Evolutionary conservation across 306 rosid genomes (phyloP), one percentile per base, ranked within the genome.

Genomic region (Clitoria ternatea): DNA sequence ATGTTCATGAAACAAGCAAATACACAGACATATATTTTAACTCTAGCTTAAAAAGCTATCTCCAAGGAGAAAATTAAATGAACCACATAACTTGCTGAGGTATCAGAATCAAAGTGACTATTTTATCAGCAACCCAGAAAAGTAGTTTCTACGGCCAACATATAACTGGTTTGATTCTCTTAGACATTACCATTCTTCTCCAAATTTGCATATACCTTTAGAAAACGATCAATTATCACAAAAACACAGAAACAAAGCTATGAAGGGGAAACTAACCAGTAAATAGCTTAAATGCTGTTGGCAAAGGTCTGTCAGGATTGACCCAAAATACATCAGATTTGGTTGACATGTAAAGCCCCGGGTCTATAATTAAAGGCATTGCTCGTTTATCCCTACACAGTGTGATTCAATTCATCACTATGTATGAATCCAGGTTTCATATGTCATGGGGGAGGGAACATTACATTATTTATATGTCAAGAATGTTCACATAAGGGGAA

Each of bases 281-380:
- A 80, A 94, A 94, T 64, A 94, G 74, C 68, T 87, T 86, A 82
- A 94, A 94, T 18, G 97, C 74, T 1, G 90, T 84, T 27, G 97
- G 99, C 76, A 89, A 74, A 61, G 77, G 11, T 77, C 99, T 83
- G 55, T 47, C 42, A 7, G 99, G 99, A 29, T 65, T 77, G 22
- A 85, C 99, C 89, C 85, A 83, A 74, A 83, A 85, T 39, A 94
- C 67, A 61, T 94, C 99, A 19, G 87, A 72, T 75, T 94, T 94
- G 53, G 71, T 82, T n/a, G 85, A 27, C 57, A 74, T 61, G 80
- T 94, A 91, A 72, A 94, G 92, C 29, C 97, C 97, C 2, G 99
- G 97, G 73, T 94, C 97, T 29, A 94, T 24, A 59, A 94, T 91
- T 79, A 94, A 22, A 7, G 99, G 99, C 96, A 80, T 85, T 14